Evolutionary conservation across 2,329 filamentous ascomycete genomes (phyloP).

Genomic region (Xylaria sp.): DNA sequence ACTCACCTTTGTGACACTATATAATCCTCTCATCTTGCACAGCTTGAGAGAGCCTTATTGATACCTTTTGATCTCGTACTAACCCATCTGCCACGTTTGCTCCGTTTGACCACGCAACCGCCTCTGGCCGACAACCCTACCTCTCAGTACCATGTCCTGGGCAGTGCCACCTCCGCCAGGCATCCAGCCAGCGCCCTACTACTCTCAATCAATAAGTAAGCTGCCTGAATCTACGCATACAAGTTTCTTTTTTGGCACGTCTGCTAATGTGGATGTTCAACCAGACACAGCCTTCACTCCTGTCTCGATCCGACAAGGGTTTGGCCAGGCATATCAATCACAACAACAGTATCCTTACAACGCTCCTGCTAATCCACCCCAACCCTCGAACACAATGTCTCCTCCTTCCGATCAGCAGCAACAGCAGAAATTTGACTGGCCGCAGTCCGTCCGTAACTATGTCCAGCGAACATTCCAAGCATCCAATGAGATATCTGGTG

Average conservation of each 20-base stretch:
- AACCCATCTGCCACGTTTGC: conserved; percentile 20
- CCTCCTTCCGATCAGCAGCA: conserved; percentile 46
- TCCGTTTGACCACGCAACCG: conserved; percentile 2
- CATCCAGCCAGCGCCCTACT: conserved; percentile 38
- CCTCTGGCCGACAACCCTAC: background rate
- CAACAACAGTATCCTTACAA: conserved; percentile 41
- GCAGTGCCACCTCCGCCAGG: conserved; percentile 38
- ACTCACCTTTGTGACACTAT: conserved; percentile 11
- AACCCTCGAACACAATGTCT: conserved; percentile 37
- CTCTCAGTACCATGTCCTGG: conserved; percentile 38
- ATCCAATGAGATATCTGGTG: conserved; percentile 68
- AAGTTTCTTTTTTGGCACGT: background rate
- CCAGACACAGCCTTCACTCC: conserved; percentile 51
- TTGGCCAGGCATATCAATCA: conserved; percentile 41
- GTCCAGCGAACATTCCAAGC: conserved; percentile 87
- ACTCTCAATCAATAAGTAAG: conserved; percentile 36
- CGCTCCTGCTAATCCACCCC: conserved; percentile 43
- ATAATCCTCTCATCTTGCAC: conserved; percentile 6
- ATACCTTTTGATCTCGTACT: conserved; percentile 24
- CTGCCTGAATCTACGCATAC: background rate
- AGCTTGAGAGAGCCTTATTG: background rate
- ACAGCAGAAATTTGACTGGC: conserved; percentile 75
- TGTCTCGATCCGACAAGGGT: conserved; percentile 50
- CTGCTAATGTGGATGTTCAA: conserved; percentile 37
- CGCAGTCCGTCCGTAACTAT: conserved; percentile 81